A percentile compares a stretch with the other conserved stretches of the same genome.
Evolutionary conservation across 2,329 filamentous ascomycete species (phyloP).

Genomic region (Mycosphaerella sp.): DNA sequence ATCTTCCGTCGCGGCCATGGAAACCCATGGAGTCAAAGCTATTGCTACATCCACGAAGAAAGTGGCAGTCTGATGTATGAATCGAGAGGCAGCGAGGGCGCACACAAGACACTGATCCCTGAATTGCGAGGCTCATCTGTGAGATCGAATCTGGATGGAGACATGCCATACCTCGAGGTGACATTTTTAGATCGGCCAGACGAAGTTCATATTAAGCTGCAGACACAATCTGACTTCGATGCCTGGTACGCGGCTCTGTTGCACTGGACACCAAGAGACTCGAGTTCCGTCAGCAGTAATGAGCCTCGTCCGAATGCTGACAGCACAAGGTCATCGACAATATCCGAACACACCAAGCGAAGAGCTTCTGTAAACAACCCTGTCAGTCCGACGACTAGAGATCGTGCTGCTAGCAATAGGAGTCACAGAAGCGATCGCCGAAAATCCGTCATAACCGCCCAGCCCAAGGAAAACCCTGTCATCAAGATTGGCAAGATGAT

Average conservation of each 20-base stretch:
- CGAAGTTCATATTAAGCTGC: slow-evolving; percentile 60
- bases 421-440: slow-evolving; percentile 35
- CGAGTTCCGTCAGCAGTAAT: slow-evolving; percentile 18
- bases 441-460: slow-evolving; percentile 42
- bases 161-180: slow-evolving; percentile 47
- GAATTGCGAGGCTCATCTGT: slow-evolving; percentile 71
- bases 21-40: slow-evolving; percentile 62
- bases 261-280: slow-evolving; percentile 58
- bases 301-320: slow-evolving; percentile 18
- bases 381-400: slow-evolving; percentile 15
- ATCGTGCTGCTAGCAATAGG: slow-evolving; percentile 27
- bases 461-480: slow-evolving; percentile 67
- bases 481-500: slow-evolving; percentile 73
- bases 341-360: slow-evolving; percentile 16
- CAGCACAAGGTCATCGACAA: slow-evolving; percentile 17
- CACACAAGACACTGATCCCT: slow-evolving; percentile 61
- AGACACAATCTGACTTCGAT: slow-evolving; percentile 61
- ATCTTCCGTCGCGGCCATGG: slow-evolving; percentile 61
- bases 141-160: slow-evolving; percentile 44
- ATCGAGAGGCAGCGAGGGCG: slow-evolving; percentile 58
- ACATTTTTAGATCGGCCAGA: slow-evolving; percentile 50
- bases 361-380: slow-evolving; percentile 23
- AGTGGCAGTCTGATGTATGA: slow-evolving; percentile 70
- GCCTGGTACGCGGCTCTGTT: slow-evolving; percentile 74
- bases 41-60: slow-evolving; percentile 72